Evolutionary conservation across 176 grass and related monocot species (phyloP), one percentile per base, ranked within the genome.

Genomic region (Tillandsia fasciculata): DNA sequence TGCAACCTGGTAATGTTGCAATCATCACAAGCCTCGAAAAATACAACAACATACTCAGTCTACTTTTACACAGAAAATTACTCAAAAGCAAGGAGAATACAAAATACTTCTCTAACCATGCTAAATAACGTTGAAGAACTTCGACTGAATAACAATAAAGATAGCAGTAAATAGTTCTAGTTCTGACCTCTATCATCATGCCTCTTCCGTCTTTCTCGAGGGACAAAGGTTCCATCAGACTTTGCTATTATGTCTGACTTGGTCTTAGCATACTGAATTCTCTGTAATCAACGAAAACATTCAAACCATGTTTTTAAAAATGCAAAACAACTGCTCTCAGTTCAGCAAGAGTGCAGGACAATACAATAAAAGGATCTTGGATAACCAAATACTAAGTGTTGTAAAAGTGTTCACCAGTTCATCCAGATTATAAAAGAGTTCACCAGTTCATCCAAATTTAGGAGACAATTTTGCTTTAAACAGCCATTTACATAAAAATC

Each of bases 181-280:
- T 71, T 77, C 65, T 80, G 71, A 99, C 87, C 77, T 79, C 88
- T 99, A 12, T 93, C 94, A 51, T 99, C 94, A 9, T 63, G 76
- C 49, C 84, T 87, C 72, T 90, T 93, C 70, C 87, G 84, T 93
- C 67, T 83, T 79, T 99, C 94, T 77, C 94, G 87, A 70, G 94
- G 89, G 63, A 90, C 72, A 12, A 90, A 99, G 12, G 87, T 93
- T 4, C 94, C 94, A 75, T 99, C 90, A 12, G 84, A 84, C 83
- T 90, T 93, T 73, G 94, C 80, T 75, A 99, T 17, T 84, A 99
- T 78, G 69, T 99, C 94, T 3, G 94, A 99, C 49, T 93, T 99
- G 12, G 94, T 99, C 80, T 90, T 99, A 79, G 94, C 94, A 84
- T 99, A 99, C 82, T 90, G 94, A 74, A 93, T 99, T 83, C 80